Percentiles rank a stretch among this genome's conserved stretches.
These are phyloP conservation scores for Starmerella cellae DNA, from an alignment of 805 yeast genomes.

Conservation along the genomic window DNA sequence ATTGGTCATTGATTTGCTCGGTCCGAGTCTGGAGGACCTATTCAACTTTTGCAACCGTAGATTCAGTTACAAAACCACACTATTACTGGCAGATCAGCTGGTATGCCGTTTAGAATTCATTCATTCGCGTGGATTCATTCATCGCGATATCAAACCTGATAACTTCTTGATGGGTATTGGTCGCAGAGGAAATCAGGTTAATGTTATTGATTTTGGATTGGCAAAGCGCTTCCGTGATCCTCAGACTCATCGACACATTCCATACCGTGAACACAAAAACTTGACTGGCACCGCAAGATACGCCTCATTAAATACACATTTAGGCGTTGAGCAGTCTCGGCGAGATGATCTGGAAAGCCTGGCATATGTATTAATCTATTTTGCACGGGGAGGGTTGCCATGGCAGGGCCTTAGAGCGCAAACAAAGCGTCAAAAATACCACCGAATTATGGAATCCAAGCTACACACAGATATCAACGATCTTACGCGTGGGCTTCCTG, in stretches of 20 bases:
- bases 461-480: slow-evolving; percentile 77
- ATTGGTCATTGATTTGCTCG: slow-evolving; percentile 88
- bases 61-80: slow-evolving; percentile 84
- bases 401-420: slow-evolving; percentile 99
- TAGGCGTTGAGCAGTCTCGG: slow-evolving; percentile 93
- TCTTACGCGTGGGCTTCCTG: slow-evolving; percentile 82
- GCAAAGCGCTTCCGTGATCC: slow-evolving; percentile 93
- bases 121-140: slow-evolving; percentile 86
- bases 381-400: slow-evolving; percentile 89
- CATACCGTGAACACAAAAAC: slow-evolving; percentile 90
- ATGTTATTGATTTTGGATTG: slow-evolving; percentile 86
- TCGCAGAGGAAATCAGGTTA: slow-evolving; percentile 85
- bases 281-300: slow-evolving; percentile 96
- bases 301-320: slow-evolving; percentile 87
- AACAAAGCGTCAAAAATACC: slow-evolving; percentile 92
- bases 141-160: slow-evolving; percentile 74
- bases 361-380: slow-evolving; percentile 88
- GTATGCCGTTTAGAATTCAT: slow-evolving; percentile 88
- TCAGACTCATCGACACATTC: slow-evolving; percentile 84
- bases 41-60: slow-evolving; percentile 92
- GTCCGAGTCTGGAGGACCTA: slow-evolving; percentile 88
- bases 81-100: slow-evolving; percentile 85
- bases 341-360: slow-evolving; percentile 92
- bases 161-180: slow-evolving; percentile 83
- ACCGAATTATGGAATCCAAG: slow-evolving; percentile 88